phyloP scores from a whole-genome alignment of 768 basidiomycete species.

The Leccinellum luteum region DNA sequence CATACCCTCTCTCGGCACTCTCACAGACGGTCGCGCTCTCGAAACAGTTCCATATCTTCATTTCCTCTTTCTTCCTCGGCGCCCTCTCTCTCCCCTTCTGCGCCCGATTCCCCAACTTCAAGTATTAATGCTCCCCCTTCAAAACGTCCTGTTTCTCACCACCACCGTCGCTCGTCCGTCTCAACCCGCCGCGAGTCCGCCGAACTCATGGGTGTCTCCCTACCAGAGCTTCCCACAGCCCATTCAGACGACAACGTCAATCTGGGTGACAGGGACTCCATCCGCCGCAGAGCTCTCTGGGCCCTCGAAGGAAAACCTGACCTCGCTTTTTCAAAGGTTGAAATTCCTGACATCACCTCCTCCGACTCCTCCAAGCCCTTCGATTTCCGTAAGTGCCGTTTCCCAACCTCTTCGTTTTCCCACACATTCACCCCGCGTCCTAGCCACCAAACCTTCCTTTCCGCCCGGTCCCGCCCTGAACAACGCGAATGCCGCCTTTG shows the following conservation, averaged over 20 bases:
- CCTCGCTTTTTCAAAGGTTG: conserved; percentile 67
- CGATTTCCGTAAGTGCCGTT: conserved; percentile 59
- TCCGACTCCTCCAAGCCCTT: conserved; percentile 57
- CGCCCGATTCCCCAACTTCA: conserved; percentile 36
- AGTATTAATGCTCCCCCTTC: conserved; percentile 19
- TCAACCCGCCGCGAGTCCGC: conserved; percentile 89
- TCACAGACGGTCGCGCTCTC: conserved; percentile 57
- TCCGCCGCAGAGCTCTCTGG: conserved; percentile 79
- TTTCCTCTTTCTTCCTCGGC: conserved; percentile 40
- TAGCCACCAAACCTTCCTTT: conserved; percentile 63
- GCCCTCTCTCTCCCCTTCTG: conserved; percentile 36
- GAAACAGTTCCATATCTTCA: conserved; percentile 53
- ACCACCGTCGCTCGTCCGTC: conserved; percentile 81
- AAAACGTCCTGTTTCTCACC: conserved; percentile 72
- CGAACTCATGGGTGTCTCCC: conserved; percentile 82
- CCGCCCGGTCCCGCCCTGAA: conserved; percentile 44
- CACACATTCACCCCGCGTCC: not conserved
- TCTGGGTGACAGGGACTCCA: conserved; percentile 70
- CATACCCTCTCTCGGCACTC: conserved; percentile 35
- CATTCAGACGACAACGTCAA: conserved; percentile 66
- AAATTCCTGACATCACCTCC: conserved; percentile 75
- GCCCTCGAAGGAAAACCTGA: conserved; percentile 85
- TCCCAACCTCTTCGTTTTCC: not conserved
- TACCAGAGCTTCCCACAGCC: conserved; percentile 62
- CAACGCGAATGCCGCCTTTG: conserved; percentile 37